phyloP scores from a whole-genome alignment of 2,329 filamentous ascomycete genomes.

The Kalmusia sp. region DNA sequence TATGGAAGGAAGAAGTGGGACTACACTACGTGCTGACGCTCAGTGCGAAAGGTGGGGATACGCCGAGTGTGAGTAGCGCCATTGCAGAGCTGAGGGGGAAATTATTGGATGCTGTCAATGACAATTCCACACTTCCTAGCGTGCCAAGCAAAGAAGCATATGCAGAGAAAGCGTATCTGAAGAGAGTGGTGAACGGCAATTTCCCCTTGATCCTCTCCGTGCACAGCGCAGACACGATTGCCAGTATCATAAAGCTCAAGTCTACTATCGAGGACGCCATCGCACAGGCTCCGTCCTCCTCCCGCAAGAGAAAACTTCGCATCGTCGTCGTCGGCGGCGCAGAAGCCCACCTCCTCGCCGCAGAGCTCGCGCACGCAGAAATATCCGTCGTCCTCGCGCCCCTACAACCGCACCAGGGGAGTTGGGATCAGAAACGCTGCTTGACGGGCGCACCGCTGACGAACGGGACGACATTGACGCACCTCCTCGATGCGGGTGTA shows the following conservation, averaged over 20 bases:
- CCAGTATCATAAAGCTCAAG: conserved; percentile 66
- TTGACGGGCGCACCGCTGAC: conserved; percentile 71
- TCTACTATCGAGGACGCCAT: conserved; percentile 56
- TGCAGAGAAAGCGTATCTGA: conserved; percentile 56
- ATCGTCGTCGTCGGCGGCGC: conserved; percentile 68
- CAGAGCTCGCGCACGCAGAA: conserved; percentile 62
- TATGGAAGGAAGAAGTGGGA: conserved; percentile 49
- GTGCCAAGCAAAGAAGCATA: conserved; percentile 18
- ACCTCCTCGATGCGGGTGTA: conserved; percentile 66
- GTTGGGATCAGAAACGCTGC: conserved; percentile 69
- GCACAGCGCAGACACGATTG: conserved; percentile 70
- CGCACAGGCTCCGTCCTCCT: conserved; percentile 20
- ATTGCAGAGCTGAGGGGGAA: conserved; percentile 61
- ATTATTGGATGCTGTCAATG: conserved; percentile 59
- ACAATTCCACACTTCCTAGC: conserved; percentile 40
- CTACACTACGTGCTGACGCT: conserved; percentile 61
- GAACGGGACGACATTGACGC: conserved; percentile 68
- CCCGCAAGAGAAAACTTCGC: conserved; percentile 47
- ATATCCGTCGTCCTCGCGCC: conserved; percentile 69
- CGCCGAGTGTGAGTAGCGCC: conserved; percentile 38
- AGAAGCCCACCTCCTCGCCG: conserved; percentile 67
- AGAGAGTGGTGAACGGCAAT: conserved; percentile 61
- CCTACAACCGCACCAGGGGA: conserved; percentile 60
- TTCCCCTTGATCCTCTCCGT: conserved; percentile 65
- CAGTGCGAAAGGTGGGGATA: conserved; percentile 53